Evolutionary conservation across 2,329 filamentous ascomycete genomes (phyloP).

Genomic region (Verticillium longisporum): DNA sequence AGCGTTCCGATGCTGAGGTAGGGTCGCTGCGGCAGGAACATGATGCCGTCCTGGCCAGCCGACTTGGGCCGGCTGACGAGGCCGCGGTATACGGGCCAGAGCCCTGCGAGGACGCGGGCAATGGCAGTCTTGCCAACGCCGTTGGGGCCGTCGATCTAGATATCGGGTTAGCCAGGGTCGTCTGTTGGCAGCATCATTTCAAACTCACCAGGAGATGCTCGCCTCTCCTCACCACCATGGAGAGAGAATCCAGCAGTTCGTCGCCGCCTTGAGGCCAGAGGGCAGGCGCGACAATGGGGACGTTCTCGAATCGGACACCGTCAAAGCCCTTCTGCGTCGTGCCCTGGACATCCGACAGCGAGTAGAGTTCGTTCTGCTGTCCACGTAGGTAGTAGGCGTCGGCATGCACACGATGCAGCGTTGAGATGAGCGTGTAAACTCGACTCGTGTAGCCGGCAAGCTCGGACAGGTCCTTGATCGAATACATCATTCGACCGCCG

Average conservation of each 20-base stretch:
- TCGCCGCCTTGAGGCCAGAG: slow-evolving; percentile 88
- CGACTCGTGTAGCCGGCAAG: slow-evolving; percentile 92
- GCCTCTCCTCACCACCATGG: slow-evolving; percentile 81
- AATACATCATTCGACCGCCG: slow-evolving; percentile 98
- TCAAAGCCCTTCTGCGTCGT: slow-evolving; percentile 94
- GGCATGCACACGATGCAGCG: slow-evolving; percentile 87
- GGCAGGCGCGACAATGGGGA: slow-evolving; percentile 83
- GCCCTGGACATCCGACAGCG: slow-evolving; percentile 83
- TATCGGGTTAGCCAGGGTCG: slow-evolving; percentile 6
- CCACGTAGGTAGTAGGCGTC: slow-evolving; percentile 73
- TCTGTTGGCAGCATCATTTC: neutral
- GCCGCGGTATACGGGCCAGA: slow-evolving; percentile 95
- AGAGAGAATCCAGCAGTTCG: slow-evolving; percentile 80
- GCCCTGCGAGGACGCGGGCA: slow-evolving; percentile 75
- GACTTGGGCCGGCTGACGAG: slow-evolving; percentile 80
- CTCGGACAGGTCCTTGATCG: slow-evolving; percentile 95
- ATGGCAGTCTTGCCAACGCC: slow-evolving; percentile 92
- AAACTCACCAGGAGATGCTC: slow-evolving; percentile 70
- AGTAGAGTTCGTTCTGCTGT: slow-evolving; percentile 72
- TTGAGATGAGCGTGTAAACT: slow-evolving; percentile 92
- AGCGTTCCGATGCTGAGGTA: slow-evolving; percentile 90
- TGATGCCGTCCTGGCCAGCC: slow-evolving; percentile 82
- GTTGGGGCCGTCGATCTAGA: slow-evolving; percentile 80
- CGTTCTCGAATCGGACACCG: slow-evolving; percentile 85
- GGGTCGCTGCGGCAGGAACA: slow-evolving; percentile 93